A percentile compares a stretch with the other conserved stretches of the same genome.
Evolutionary conservation across 495 filamentous ascomycete genomes (phyloP).

Genomic region (Penicillium malachiteum): DNA sequence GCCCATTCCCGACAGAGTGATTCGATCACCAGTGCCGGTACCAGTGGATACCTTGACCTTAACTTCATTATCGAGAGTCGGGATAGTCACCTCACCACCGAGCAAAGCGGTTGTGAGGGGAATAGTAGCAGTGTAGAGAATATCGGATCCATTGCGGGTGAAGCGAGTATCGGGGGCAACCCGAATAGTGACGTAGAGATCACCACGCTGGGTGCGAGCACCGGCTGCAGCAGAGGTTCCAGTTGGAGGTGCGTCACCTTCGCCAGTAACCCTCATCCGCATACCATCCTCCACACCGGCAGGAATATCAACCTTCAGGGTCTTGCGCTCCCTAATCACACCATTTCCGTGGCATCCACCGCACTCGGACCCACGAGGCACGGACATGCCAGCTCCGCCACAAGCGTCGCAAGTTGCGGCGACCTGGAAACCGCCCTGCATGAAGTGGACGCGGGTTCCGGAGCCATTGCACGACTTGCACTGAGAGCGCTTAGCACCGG

Average conservation of each 20-base stretch:
- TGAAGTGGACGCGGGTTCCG: conserved; percentile 80
- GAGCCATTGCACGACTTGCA: conserved; percentile 84
- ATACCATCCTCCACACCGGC: conserved; percentile 95
- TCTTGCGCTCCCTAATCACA: conserved; percentile 72
- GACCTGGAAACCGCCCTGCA: conserved; percentile 94
- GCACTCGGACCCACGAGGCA: conserved; percentile 79
- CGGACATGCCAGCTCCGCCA: conserved; percentile 67
- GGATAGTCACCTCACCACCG: conserved; percentile 84
- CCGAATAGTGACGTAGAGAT: conserved; percentile 82
- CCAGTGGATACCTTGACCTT: conserved; percentile 85
- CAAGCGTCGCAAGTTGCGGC: conserved; percentile 82
- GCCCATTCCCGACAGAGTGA: conserved; percentile 82
- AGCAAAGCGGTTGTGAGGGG: conserved; percentile 91
- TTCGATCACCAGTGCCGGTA: conserved; percentile 87
- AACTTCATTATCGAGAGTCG: conserved; percentile 86
- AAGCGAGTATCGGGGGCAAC: conserved; percentile 86
- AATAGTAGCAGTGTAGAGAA: conserved; percentile 87
- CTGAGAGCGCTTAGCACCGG: conserved; percentile 65
- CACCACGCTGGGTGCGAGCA: conserved; percentile 63
- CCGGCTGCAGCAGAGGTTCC: conserved; percentile 59
- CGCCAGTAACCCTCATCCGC: conserved; percentile 74
- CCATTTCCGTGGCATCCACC: conserved; percentile 74
- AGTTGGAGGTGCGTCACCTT: conserved; percentile 82
- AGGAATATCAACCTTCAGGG: conserved; percentile 84
- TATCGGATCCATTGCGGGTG: conserved; percentile 77